phyloP scores from a whole-genome alignment of 75 land plant species.

The Azolla pinnata region DNA sequence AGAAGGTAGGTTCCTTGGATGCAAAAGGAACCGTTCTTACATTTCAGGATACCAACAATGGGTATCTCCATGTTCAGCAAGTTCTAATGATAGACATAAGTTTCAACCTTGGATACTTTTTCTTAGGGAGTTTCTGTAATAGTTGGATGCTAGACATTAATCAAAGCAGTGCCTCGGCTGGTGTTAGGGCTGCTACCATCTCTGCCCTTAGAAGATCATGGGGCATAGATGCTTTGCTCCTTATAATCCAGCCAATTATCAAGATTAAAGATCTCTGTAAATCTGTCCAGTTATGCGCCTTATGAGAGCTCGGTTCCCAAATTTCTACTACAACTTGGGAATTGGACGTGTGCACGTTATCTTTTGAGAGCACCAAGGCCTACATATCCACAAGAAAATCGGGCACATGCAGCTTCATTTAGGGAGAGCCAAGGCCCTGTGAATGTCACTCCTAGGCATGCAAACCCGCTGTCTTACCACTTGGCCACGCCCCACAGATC shows the following conservation, averaged over 20 bases:
- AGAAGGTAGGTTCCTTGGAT: background rate
- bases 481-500: no score
- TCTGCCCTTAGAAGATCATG: background rate
- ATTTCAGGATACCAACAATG: background rate
- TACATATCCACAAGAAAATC: no score
- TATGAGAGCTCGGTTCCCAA: background rate
- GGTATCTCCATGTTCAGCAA: background rate
- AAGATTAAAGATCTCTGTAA: background rate
- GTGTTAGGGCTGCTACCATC: background rate
- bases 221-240: background rate
- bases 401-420: no score
- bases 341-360: background rate
- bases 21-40: background rate
- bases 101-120: background rate
- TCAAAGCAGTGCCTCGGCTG: background rate
- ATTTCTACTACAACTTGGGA: background rate
- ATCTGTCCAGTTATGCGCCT: slow-evolving; percentile 1
- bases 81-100: background rate
- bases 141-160: background rate
- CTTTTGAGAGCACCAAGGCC: no score
- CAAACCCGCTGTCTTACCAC: no score
- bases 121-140: background rate
- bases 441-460: no score
- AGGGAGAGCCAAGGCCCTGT: no score
- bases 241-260: background rate